Conservation (phyloP, 768 basidiomycete species). For the Amanita subjunquillea region DNA sequence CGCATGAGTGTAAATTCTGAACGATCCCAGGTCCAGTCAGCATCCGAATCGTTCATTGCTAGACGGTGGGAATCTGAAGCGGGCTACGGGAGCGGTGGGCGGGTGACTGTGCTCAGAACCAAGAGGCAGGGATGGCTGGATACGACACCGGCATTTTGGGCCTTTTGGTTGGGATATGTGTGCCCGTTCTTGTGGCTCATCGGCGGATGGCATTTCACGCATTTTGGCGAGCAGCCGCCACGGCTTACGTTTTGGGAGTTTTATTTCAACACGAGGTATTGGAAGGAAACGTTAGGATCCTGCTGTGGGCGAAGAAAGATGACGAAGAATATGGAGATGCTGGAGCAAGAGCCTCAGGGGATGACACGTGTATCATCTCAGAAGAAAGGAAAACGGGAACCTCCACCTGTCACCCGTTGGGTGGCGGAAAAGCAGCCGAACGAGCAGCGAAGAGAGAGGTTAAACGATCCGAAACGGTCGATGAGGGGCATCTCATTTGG, state of each 20-base stretch:
- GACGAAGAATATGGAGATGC: slow-evolving; percentile 9
- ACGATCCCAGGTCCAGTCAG: slow-evolving; percentile 14
- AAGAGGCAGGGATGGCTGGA: slow-evolving; percentile 17
- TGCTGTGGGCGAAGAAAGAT: slow-evolving; percentile 15
- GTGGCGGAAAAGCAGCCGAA: slow-evolving; percentile 33
- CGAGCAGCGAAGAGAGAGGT: slow-evolving; percentile 29
- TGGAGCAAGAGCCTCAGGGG: slow-evolving; percentile 9
- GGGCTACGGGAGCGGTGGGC: slow-evolving; percentile 22
- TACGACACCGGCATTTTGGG: slow-evolving; percentile 38
- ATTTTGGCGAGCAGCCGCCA: slow-evolving; percentile 35
- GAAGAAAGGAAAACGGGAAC: slow-evolving; percentile 17
- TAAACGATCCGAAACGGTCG: slow-evolving; percentile 34
- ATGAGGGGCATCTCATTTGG: slow-evolving; percentile 39
- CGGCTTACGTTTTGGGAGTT: slow-evolving; percentile 35
- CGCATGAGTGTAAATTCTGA: slow-evolving; percentile 5
- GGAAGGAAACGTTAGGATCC: slow-evolving; percentile 25
- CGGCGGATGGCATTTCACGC: slow-evolving; percentile 61
- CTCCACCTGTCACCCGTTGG: slow-evolving; percentile 29
- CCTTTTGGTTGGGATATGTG: slow-evolving; percentile 72
- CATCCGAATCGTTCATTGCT: slow-evolving; percentile 41
- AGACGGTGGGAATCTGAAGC: slow-evolving; percentile 39
- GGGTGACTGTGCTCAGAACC: slow-evolving; percentile 7
- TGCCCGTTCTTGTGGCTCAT: slow-evolving; percentile 70
- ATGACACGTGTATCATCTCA: slow-evolving; percentile 10
- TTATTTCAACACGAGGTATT: slow-evolving; percentile 28